These are phyloP conservation scores for Wickerhamiella galacta DNA, from an alignment of 805 yeast species.

Conservation along the genomic window DNA sequence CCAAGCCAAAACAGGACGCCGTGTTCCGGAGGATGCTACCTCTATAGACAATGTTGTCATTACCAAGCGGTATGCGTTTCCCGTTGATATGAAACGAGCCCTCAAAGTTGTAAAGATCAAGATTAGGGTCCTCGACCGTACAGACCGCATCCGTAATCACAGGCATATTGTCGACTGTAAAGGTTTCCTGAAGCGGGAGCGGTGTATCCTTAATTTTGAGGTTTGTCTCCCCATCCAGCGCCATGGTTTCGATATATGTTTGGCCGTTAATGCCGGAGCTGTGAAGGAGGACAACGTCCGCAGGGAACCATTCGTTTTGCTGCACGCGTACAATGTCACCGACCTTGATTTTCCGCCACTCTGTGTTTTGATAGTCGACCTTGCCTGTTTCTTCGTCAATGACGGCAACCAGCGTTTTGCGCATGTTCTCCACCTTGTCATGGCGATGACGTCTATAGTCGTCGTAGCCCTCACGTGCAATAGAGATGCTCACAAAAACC, in stretches of 20 bases:
- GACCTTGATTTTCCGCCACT: constrained; percentile 72
- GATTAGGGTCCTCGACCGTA: constrained; percentile 79
- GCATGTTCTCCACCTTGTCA: constrained; percentile 71
- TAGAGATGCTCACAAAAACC: constrained; percentile 76
- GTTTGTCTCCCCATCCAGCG: constrained; percentile 93
- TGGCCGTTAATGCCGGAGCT: constrained; percentile 42
- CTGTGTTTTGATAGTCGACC: constrained; percentile 19
- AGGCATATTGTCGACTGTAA: constrained; percentile 29
- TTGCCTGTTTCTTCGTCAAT: constrained; percentile 6
- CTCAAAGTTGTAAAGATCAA: constrained; percentile 80
- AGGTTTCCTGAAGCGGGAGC: constrained; percentile 35
- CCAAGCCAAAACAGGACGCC: constrained; percentile 53
- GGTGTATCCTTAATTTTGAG: constrained; percentile 61
- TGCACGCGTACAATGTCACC: constrained; percentile 65
- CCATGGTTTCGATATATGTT: constrained; percentile 86
- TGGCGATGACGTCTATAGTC: constrained; percentile 76
- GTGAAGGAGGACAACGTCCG: constrained; percentile 63
- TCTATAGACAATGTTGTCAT: constrained; percentile 74
- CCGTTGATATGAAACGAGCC: constrained; percentile 34
- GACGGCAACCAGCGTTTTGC: constrained; percentile 27
- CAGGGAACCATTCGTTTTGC: constrained; percentile 88
- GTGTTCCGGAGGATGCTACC: constrained; percentile 87
- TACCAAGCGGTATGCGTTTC: constrained; percentile 42
- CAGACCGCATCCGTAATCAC: constrained; percentile 37
- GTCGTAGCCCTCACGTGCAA: constrained; percentile 84